These are phyloP conservation scores for Scedosporium minutisporum DNA, from an alignment of 2,329 filamentous ascomycete species.

Conservation along the genomic window DNA sequence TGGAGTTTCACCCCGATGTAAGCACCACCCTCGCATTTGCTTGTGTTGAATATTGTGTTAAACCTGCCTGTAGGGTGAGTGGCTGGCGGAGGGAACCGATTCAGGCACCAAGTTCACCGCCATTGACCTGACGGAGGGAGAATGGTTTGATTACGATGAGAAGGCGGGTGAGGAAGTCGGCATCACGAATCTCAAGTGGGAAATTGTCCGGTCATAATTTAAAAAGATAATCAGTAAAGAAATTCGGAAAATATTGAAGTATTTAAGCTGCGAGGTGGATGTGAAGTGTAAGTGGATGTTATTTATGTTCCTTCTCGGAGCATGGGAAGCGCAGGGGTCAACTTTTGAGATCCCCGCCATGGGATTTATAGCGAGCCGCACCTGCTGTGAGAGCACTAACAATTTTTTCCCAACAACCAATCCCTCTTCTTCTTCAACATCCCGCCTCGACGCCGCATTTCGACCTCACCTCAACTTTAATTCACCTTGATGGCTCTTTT, in stretches of 20 bases:
- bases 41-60: constrained; percentile 1
- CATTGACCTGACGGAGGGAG: constrained; percentile 78
- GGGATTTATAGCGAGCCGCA: neutral
- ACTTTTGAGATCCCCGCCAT: neutral
- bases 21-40: constrained; percentile 1
- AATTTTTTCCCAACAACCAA: constrained; percentile 1
- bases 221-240: neutral
- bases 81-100: constrained; percentile 74
- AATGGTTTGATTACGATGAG: constrained; percentile 98
- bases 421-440: neutral
- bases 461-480: neutral
- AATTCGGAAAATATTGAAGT: neutral
- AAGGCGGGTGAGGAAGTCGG: constrained; percentile 87
- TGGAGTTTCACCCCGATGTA: constrained; percentile 82
- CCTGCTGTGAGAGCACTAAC: neutral
- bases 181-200: constrained; percentile 82
- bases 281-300: too few species aligned
- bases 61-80: constrained; percentile 58
- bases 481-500: neutral
- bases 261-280: too few species aligned
- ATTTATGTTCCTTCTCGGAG: too few species aligned
- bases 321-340: neutral
- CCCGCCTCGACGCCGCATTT: too few species aligned
- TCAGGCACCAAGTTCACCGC: constrained; percentile 71
- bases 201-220: constrained; percentile 60